These are phyloP conservation scores for Glycine soja DNA, from an alignment of 306 rosid genomes.

Conservation along the genomic window DNA sequence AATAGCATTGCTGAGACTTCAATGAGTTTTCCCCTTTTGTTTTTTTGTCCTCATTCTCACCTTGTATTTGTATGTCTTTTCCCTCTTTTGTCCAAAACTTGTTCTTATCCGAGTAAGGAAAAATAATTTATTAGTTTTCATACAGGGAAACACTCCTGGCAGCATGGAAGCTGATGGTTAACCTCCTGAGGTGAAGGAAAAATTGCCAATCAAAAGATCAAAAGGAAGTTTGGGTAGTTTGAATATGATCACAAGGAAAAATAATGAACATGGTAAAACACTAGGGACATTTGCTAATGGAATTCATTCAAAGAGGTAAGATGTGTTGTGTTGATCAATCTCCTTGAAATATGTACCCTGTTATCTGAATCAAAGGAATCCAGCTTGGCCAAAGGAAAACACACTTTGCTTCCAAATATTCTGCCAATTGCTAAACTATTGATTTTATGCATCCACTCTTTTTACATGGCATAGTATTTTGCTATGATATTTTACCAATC, in stretches of 20 bases:
- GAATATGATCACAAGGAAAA: constrained; percentile 96
- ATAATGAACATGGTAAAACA: constrained; percentile 76
- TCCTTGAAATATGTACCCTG: constrained; percentile 24
- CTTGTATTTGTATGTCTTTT: no score
- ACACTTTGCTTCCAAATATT: constrained; percentile 9
- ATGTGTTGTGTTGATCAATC: constrained; percentile 42
- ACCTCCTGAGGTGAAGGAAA: constrained; percentile 87
- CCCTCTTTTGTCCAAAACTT: constrained; percentile 21
- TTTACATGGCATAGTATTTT: constrained; percentile 14
- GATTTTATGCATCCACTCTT: not conserved
- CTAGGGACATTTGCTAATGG: constrained; percentile 85
- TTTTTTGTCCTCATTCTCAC: no score
- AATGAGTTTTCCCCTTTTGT: no score
- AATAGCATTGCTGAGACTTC: no score
- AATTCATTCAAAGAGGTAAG: constrained; percentile 86
- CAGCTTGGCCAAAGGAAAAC: not conserved
- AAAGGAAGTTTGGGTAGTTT: constrained; percentile 98
- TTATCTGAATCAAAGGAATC: constrained; percentile 26
- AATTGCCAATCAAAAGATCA: constrained; percentile 93
- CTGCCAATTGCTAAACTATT: constrained; percentile 11
- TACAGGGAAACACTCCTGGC: constrained; percentile 87
- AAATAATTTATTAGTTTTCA: constrained; percentile 49
- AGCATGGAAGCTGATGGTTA: constrained; percentile 83
- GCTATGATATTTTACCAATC: constrained; percentile 2
- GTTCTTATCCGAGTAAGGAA: constrained; percentile 44